phyloP scores from a whole-genome alignment of 768 basidiomycete genomes.

The Mycena sanguinolenta region DNA sequence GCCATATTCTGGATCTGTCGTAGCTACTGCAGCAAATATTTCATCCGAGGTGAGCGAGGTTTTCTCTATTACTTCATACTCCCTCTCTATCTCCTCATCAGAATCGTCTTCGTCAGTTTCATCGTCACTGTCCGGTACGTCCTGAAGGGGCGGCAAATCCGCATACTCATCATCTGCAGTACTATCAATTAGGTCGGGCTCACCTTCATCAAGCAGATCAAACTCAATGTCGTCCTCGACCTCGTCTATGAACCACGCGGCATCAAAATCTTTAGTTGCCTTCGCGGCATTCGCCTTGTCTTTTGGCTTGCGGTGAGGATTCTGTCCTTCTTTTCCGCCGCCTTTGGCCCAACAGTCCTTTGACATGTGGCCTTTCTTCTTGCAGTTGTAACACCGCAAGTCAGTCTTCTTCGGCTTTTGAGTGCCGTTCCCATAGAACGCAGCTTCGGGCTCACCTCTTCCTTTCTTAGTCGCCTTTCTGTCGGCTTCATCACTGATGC shows the following conservation, averaged over 20 bases:
- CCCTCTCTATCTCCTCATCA: background rate
- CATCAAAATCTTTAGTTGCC: background rate
- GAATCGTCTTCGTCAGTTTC: constrained; percentile 1
- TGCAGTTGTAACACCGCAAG: constrained; percentile 48
- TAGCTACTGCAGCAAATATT: background rate
- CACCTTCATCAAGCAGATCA: constrained; percentile 15
- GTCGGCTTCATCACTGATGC: constrained; percentile 3
- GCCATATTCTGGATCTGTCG: constrained; percentile 13
- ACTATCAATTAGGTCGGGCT: too few relatives aligned
- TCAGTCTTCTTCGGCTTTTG: constrained; percentile 7
- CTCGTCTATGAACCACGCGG: background rate
- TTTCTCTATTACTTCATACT: background rate
- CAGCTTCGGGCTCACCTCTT: constrained; percentile 12
- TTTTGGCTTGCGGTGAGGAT: constrained; percentile 27
- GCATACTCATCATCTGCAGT: constrained; percentile 2
- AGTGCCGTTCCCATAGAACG: constrained; percentile 16
- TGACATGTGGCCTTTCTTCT: constrained; percentile 45
- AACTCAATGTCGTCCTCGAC: constrained; percentile 7
- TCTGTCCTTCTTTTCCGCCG: constrained; percentile 53
- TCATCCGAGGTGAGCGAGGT: constrained; percentile 8
- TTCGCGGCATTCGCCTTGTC: background rate
- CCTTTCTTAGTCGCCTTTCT: background rate
- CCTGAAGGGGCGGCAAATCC: constrained; percentile 2
- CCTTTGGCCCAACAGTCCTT: constrained; percentile 54
- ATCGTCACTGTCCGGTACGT: constrained; percentile 13